Evolutionary conservation across 2,329 filamentous ascomycete species (phyloP), one percentile per base, ranked within the genome.

Genomic region (Cytospora schulzeri): DNA sequence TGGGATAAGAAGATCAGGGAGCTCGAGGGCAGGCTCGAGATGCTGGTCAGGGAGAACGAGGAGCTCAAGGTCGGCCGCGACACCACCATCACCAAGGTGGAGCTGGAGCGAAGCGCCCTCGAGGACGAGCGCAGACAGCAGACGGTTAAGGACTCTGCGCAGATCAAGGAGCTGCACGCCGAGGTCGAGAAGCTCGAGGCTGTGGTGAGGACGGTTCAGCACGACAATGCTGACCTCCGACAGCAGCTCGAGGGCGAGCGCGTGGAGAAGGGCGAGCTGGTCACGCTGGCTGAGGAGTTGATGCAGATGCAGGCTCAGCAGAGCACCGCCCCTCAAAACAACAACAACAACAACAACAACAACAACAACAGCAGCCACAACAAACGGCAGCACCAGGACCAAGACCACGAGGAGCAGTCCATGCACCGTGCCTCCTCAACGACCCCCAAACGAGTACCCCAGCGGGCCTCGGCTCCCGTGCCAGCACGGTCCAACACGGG

Each of bases 1-100:
- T 95, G 92, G 86, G 92, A 96, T 77, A 96, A 96, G 82, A 91
- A 90, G 73, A 86, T 94, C 63, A 86, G 86, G 61, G 91, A 94
- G 71, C 85, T 97, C 3, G 91, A 96, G 76, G 75, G 76, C 22
- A 88, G 87, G 67, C 82, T 96, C 52, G 87, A 88, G 54, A 85
- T 90, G 52, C 83, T 94, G 14, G 79, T 80, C 59, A 85, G 86
- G 58, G 91, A 96, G 72, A 93, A 95, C 70, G 89, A 94, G 68
- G 87, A 87, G 66, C 80, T 96, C 29, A 86, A 87, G 68, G 79
- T 81, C 52, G 86, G 87, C 50, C 84, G 85, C 29, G 88, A 93
- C 71, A 81, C 83, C 26, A 89, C 87, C 12, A 84, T 90, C 74
- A 86, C 85, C 48, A 87, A 84, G 64, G 77, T 85, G 52, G 81